phyloP scores from a whole-genome alignment of 2,329 filamentous ascomycete genomes.

The Thermoascus crustaceus region DNA sequence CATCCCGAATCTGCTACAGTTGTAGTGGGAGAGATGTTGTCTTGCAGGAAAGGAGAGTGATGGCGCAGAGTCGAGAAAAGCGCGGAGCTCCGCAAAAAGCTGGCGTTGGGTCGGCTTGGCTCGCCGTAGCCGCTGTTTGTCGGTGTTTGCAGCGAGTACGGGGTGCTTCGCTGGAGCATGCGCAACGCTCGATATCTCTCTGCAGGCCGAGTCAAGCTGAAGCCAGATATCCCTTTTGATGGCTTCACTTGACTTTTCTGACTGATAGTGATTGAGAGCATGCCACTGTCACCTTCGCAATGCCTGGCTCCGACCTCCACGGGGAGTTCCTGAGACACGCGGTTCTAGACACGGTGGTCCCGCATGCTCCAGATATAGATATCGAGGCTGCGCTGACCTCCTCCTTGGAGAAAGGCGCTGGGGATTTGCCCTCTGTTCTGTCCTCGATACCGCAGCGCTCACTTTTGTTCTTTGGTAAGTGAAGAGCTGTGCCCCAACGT shows the following conservation, averaged over 20 bases:
- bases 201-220: not conserved
- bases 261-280: constrained; percentile 7
- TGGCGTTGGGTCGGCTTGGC: not conserved
- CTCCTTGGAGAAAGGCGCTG: constrained; percentile 38
- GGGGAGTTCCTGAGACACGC: constrained; percentile 36
- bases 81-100: not conserved
- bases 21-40: not conserved
- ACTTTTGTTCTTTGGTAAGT: constrained; percentile 45
- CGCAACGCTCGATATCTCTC: constrained; percentile 1
- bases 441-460: constrained; percentile 44
- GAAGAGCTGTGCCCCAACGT: constrained; percentile 2
- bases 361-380: constrained; percentile 33
- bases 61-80: not conserved
- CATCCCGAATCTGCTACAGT: constrained; percentile 13
- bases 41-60: not conserved
- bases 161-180: not conserved
- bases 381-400: constrained; percentile 34
- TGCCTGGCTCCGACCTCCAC: constrained; percentile 29
- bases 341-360: constrained; percentile 36
- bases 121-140: not conserved
- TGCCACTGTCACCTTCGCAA: constrained; percentile 20
- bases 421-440: constrained; percentile 37
- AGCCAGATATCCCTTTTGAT: constrained; percentile 2
- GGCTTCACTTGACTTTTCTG: constrained; percentile 7
- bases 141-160: not conserved